Conservation (phyloP, 139 green algal genomes). For the Chlamydomonas sp. region DNA sequence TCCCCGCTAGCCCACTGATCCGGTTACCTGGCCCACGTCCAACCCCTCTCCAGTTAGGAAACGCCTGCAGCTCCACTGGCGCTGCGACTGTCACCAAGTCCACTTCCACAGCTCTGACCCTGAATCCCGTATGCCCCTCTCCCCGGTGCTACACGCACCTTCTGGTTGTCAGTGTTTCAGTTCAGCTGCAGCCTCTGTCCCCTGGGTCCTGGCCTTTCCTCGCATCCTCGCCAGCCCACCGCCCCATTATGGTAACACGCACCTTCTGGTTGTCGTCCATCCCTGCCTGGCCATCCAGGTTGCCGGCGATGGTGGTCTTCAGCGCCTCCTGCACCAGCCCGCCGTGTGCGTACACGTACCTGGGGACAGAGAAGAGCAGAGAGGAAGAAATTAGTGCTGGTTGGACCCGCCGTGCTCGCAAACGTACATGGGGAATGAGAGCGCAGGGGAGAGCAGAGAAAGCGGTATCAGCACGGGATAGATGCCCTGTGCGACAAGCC, state of each 20-base stretch:
- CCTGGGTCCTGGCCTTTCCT: no score
- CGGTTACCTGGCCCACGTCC: no score
- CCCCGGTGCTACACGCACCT: no score
- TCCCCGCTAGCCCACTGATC: no score
- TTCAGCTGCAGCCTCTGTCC: no score
- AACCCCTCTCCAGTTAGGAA: no score
- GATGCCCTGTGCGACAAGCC: no score
- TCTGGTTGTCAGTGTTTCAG: no score
- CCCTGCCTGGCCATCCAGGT: neutral
- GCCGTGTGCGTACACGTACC: slow-evolving; percentile 25
- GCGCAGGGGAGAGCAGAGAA: neutral
- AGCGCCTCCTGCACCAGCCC: neutral
- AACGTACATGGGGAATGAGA: neutral
- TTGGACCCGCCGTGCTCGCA: neutral
- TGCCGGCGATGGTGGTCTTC: neutral
- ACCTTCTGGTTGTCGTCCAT: neutral
- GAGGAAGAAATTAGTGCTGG: neutral
- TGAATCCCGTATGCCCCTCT: no score
- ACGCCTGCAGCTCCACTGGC: no score
- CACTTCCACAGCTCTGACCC: no score
- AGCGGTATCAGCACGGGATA: neutral
- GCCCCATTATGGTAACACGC: neutral
- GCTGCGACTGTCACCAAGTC: no score
- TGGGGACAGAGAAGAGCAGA: neutral
- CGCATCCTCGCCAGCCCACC: neutral